Conservation (phyloP, 129 eudicot species). For the Mikania micrantha region DNA sequence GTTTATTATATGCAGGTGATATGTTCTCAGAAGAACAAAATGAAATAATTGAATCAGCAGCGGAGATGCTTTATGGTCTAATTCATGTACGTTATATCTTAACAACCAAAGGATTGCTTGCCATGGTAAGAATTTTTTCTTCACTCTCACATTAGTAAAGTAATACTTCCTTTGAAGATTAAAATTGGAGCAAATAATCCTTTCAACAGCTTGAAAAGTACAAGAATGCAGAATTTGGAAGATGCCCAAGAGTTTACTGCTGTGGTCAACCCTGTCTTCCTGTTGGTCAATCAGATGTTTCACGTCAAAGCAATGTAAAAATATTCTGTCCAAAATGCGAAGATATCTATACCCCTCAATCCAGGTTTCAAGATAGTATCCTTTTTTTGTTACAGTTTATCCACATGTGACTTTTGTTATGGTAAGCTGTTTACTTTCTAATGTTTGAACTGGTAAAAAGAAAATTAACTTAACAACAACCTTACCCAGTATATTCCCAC, state of each 20-base stretch:
- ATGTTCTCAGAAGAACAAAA: constrained; percentile 89
- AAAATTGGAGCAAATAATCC: constrained; percentile 1
- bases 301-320: constrained; percentile 70
- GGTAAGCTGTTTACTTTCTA: background rate
- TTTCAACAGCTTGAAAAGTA: constrained; percentile 72
- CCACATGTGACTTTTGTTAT: background rate
- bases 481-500: no score
- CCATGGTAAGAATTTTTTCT: constrained; percentile 55
- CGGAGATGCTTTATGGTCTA: constrained; percentile 91
- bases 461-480: background rate
- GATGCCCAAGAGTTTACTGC: constrained; percentile 91
- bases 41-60: constrained; percentile 84
- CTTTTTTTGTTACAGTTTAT: constrained; percentile 28
- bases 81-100: constrained; percentile 90
- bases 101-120: constrained; percentile 88
- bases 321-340: constrained; percentile 86
- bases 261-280: constrained; percentile 96
- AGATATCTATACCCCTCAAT: constrained; percentile 79
- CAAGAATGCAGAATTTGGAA: constrained; percentile 83
- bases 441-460: background rate
- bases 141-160: background rate
- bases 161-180: background rate
- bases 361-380: constrained; percentile 95
- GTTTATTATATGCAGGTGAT: constrained; percentile 40
- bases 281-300: constrained; percentile 80